Evolutionary conservation across 2,329 filamentous ascomycete species (phyloP).

Genomic region (Thelonectria olida): DNA sequence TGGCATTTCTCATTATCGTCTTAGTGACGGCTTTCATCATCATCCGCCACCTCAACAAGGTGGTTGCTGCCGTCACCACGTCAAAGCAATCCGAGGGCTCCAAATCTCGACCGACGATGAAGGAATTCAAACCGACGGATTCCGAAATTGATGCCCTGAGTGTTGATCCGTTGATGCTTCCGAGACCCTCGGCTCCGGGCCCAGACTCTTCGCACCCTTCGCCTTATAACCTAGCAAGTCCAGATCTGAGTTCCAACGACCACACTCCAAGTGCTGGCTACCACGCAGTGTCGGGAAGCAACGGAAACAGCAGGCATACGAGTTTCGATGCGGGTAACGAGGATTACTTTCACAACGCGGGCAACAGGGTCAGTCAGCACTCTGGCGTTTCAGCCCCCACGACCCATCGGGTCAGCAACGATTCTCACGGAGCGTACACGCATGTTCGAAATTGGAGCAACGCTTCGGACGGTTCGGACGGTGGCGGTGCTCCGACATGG

Average conservation of each 20-base stretch:
- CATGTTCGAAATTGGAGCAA: conserved; percentile 56
- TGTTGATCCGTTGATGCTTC: conserved; percentile 51
- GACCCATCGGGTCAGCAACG: conserved; percentile 45
- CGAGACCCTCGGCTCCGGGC: conserved; percentile 35
- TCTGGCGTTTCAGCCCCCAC: conserved; percentile 34
- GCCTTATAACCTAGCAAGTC: conserved; percentile 31
- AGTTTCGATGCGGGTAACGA: conserved; percentile 42
- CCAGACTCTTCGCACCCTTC: conserved; percentile 31
- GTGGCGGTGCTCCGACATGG: conserved; percentile 40
- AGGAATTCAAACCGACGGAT: conserved; percentile 50
- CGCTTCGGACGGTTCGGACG: conserved; percentile 53
- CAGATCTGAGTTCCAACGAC: conserved; percentile 42
- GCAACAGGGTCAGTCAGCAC: conserved; percentile 29
- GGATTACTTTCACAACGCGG: conserved; percentile 42
- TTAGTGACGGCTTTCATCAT: conserved; percentile 58
- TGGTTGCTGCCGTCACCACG: conserved; percentile 51
- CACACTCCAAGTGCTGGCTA: conserved; percentile 40
- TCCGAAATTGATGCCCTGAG: conserved; percentile 56
- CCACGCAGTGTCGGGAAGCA: conserved; percentile 34
- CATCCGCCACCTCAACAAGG: conserved; percentile 58
- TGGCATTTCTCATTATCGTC: conserved; percentile 58
- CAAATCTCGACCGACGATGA: conserved; percentile 46
- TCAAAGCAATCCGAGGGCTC: conserved; percentile 44
- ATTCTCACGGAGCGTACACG: conserved; percentile 48
- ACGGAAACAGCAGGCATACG: conserved; percentile 38